phyloP scores from a whole-genome alignment of 1,284 basidiomycete genomes.

The Ustilago crameri region DNA sequence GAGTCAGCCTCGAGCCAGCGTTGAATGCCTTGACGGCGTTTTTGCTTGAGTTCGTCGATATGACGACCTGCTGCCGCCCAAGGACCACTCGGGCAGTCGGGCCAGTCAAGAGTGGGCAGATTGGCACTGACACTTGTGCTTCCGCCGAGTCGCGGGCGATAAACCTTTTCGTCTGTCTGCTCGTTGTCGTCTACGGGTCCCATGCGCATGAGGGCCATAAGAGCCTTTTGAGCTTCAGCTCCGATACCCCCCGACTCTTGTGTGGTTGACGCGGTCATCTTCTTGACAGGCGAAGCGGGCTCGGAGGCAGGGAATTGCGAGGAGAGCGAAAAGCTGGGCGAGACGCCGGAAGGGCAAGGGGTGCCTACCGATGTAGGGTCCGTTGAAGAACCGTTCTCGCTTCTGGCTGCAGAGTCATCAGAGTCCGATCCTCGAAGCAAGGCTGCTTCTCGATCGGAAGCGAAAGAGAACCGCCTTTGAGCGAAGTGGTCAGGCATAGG shows the following conservation, averaged over 20 bases:
- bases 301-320: slow-evolving; percentile 55
- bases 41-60: slow-evolving; percentile 38
- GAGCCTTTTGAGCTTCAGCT: slow-evolving; percentile 24
- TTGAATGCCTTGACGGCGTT: slow-evolving; percentile 36
- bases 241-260: slow-evolving; percentile 12
- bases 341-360: slow-evolving; percentile 42
- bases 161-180: slow-evolving; percentile 18
- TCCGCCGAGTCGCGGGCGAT: slow-evolving; percentile 40
- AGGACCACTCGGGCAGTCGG: slow-evolving; percentile 44
- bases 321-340: slow-evolving; percentile 51
- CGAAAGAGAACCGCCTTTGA: slow-evolving; percentile 19
- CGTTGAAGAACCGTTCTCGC: slow-evolving; percentile 42
- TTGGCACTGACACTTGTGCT: slow-evolving; percentile 10
- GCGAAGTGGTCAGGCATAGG: slow-evolving; percentile 13
- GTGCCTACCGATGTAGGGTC: slow-evolving; percentile 48
- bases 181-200: slow-evolving; percentile 1
- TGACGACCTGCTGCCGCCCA: slow-evolving; percentile 50
- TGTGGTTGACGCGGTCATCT: slow-evolving; percentile 6
- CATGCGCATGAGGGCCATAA: slow-evolving; percentile 28
- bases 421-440: slow-evolving; percentile 41
- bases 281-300: slow-evolving; percentile 43
- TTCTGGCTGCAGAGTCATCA: slow-evolving; percentile 44
- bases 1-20: slow-evolving; percentile 52
- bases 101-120: slow-evolving; percentile 52
- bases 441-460: slow-evolving; percentile 29